Percentiles rank a stretch among this genome's conserved stretches.
phyloP scores from a whole-genome alignment of 306 rosid genomes.

The Cucumis melo region DNA sequence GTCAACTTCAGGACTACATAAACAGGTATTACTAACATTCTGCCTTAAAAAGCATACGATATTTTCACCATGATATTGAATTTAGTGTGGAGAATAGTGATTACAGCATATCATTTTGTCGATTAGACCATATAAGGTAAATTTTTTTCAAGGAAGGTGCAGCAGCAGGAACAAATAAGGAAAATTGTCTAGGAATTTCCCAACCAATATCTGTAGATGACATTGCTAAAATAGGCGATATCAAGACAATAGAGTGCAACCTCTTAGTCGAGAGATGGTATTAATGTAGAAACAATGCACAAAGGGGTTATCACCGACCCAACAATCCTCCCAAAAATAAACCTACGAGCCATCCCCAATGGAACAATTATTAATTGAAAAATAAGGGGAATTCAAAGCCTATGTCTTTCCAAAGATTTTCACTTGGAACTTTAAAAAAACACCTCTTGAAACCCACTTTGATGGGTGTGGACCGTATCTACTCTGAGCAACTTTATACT shows the following conservation, averaged over 20 bases:
- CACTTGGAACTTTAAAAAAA: neutral
- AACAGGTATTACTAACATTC: slow-evolving; percentile 62
- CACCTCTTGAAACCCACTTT: neutral
- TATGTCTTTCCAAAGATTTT: neutral
- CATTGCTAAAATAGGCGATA: neutral
- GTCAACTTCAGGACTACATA: slow-evolving; percentile 72
- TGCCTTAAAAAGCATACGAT: slow-evolving; percentile 13
- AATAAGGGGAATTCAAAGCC: neutral
- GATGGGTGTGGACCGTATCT: neutral
- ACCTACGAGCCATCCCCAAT: neutral
- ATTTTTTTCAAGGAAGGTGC: neutral
- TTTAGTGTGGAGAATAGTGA: neutral
- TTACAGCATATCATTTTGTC: slow-evolving; percentile 2
- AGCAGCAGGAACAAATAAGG: neutral
- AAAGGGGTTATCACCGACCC: neutral
- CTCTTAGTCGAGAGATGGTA: neutral
- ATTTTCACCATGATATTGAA: slow-evolving; percentile 8
- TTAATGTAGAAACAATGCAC: neutral
- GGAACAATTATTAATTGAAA: neutral
- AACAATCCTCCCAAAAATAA: neutral
- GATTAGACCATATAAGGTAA: neutral
- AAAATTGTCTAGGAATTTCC: neutral
- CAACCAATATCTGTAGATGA: neutral
- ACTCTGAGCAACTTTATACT: neutral
- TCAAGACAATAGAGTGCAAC: neutral